phyloP scores from a whole-genome alignment of 2,329 filamentous ascomycete species.

The Diaporthe eres region DNA sequence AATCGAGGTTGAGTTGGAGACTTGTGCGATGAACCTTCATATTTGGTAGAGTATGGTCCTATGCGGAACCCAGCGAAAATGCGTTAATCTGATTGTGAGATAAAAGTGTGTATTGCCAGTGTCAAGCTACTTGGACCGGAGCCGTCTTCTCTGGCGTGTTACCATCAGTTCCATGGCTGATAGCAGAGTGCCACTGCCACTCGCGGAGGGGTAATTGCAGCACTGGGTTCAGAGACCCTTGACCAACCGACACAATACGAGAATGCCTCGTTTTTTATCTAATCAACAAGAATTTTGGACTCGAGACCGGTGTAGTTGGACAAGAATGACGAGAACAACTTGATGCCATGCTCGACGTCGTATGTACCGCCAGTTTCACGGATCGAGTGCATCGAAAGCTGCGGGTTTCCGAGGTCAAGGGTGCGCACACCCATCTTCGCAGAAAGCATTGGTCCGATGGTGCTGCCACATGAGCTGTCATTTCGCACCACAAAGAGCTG shows the following conservation, averaged over 20 bases:
- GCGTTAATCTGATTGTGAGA: not conserved
- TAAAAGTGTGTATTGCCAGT: not conserved
- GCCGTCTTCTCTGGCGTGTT: not conserved
- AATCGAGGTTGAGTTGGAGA: too few species aligned
- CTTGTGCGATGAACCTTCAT: not conserved
- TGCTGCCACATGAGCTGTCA: slow-evolving; percentile 94
- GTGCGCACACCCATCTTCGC: slow-evolving; percentile 90
- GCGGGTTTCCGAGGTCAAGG: slow-evolving; percentile 92
- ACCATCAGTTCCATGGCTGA: not conserved
- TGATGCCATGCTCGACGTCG: slow-evolving; percentile 88
- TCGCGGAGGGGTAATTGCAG: not conserved
- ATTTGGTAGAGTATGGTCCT: not conserved
- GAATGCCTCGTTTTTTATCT: slow-evolving; percentile 40
- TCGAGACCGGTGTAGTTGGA: slow-evolving; percentile 86
- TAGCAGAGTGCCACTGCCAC: not conserved
- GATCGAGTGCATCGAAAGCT: slow-evolving; percentile 97
- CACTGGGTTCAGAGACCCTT: not conserved
- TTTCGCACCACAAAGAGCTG: slow-evolving; percentile 98
- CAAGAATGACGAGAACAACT: slow-evolving; percentile 90
- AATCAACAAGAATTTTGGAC: slow-evolving; percentile 87
- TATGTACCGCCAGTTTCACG: slow-evolving; percentile 91
- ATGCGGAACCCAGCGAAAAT: not conserved
- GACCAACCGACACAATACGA: not conserved
- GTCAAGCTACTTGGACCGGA: not conserved
- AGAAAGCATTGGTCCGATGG: slow-evolving; percentile 96